These are phyloP conservation scores for Penicillium antarcticum DNA, from an alignment of 495 filamentous ascomycete genomes.

Conservation along the genomic window DNA sequence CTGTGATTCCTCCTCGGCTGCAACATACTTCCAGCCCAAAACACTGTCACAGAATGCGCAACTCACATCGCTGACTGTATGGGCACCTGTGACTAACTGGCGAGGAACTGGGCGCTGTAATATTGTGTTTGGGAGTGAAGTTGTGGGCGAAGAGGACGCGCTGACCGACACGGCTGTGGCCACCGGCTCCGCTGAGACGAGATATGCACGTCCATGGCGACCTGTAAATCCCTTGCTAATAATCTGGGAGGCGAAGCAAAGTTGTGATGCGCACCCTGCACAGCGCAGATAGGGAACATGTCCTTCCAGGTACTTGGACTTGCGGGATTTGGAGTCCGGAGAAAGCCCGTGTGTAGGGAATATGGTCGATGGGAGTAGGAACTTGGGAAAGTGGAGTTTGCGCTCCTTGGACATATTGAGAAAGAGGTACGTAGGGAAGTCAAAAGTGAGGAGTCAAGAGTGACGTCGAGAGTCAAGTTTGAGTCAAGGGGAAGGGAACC, in stretches of 20 bases:
- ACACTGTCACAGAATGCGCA: conserved; percentile 63
- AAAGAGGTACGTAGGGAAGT: neutral
- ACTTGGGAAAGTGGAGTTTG: conserved; percentile 34
- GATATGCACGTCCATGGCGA: conserved; percentile 89
- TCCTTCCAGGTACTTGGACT: conserved; percentile 41
- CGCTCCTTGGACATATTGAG: conserved; percentile 15
- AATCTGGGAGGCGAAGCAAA: conserved; percentile 75
- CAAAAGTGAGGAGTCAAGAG: neutral
- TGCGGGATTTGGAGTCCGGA: conserved; percentile 7
- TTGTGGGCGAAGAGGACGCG: conserved; percentile 30
- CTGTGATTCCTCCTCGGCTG: conserved; percentile 75
- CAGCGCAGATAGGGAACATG: conserved; percentile 68
- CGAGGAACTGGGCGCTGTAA: conserved; percentile 63
- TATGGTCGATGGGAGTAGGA: conserved; percentile 48
- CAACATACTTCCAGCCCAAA: conserved; percentile 92
- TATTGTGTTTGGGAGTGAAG: conserved; percentile 51
- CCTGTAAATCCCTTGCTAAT: conserved; percentile 91
- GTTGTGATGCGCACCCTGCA: conserved; percentile 65
- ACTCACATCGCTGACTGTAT: conserved; percentile 56
- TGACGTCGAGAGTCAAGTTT: neutral
- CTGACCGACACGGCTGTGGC: conserved; percentile 27
- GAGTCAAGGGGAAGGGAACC: neutral
- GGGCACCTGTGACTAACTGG: conserved; percentile 73
- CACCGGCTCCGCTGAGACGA: conserved; percentile 55
- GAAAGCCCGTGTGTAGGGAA: conserved; percentile 38